Evolutionary conservation across 805 yeast species (phyloP).

Genomic region (Yarrowia porcina): DNA sequence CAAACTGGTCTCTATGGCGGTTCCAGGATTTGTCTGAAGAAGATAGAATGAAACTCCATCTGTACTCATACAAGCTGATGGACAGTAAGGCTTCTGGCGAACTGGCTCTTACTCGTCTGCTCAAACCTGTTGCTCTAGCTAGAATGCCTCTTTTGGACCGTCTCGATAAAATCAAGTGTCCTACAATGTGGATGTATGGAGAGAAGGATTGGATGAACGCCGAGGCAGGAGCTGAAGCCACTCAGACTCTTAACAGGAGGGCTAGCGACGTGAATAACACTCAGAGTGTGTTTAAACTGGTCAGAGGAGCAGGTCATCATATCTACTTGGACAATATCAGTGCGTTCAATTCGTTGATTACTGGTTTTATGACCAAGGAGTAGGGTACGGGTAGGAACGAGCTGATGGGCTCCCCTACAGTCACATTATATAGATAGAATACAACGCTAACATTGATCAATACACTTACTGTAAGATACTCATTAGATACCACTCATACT

Average conservation of each 20-base stretch:
- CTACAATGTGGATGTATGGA: constrained; percentile 83
- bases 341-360: constrained; percentile 50
- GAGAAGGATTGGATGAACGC: constrained; percentile 65
- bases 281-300: constrained; percentile 36
- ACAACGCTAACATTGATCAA: too few species aligned
- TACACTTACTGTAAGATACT: too few species aligned
- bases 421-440: too few species aligned
- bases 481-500: too few species aligned
- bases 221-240: constrained; percentile 41
- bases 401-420: too few species aligned
- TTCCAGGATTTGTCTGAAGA: constrained; percentile 53
- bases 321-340: constrained; percentile 59
- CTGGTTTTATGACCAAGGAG: constrained; percentile 39
- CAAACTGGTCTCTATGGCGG: constrained; percentile 83
- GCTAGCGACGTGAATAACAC: not conserved
- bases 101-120: constrained; percentile 72
- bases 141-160: constrained; percentile 62
- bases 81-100: constrained; percentile 88
- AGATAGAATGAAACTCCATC: constrained; percentile 58
- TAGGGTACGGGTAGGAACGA: too few species aligned
- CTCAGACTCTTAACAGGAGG: constrained; percentile 28
- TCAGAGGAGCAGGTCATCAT: constrained; percentile 67
- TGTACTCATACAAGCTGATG: constrained; percentile 77
- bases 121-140: constrained; percentile 90
- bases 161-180: constrained; percentile 49